phyloP scores from a whole-genome alignment of 352 stramenopile genomes.

The Poterioochromonas sp. region DNA sequence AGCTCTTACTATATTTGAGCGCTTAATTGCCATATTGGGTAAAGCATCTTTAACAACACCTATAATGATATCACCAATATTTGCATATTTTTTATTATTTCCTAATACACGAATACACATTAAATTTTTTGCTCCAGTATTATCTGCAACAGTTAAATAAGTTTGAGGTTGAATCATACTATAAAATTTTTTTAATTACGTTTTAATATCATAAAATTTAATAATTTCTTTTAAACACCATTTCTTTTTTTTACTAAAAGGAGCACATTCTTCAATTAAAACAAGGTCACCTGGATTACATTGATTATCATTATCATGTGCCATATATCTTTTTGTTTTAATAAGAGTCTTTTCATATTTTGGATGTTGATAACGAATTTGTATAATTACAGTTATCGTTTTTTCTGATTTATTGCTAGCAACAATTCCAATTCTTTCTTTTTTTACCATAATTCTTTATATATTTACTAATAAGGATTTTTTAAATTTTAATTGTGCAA shows the following conservation, averaged over 20 bases:
- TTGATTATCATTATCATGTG: constrained; percentile 26
- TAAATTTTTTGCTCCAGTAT: constrained; percentile 28
- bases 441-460: constrained; percentile 31
- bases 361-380: constrained; percentile 33
- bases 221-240: constrained; percentile 16
- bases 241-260: constrained; percentile 5
- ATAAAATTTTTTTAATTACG: too few relatives aligned
- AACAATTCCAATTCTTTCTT: constrained; percentile 26
- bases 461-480: constrained; percentile 34
- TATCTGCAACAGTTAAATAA: constrained; percentile 36
- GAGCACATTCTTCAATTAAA: constrained; percentile 19
- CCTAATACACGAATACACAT: too few relatives aligned
- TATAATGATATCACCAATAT: constrained; percentile 14
- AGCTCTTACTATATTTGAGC: constrained; percentile 24
- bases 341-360: constrained; percentile 35
- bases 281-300: constrained; percentile 28
- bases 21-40: constrained; percentile 16
- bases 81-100: constrained; percentile 21
- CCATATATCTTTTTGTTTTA: constrained; percentile 35
- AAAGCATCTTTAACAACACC: constrained; percentile 20
- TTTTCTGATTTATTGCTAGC: constrained; percentile 21
- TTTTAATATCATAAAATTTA: constrained; percentile 29
- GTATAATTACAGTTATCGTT: constrained; percentile 12
- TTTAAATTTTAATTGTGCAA: constrained; percentile 35
- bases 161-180: constrained; percentile 34